Conservation (phyloP, 495 filamentous ascomycete species). For the Penicillium tannophilum region DNA sequence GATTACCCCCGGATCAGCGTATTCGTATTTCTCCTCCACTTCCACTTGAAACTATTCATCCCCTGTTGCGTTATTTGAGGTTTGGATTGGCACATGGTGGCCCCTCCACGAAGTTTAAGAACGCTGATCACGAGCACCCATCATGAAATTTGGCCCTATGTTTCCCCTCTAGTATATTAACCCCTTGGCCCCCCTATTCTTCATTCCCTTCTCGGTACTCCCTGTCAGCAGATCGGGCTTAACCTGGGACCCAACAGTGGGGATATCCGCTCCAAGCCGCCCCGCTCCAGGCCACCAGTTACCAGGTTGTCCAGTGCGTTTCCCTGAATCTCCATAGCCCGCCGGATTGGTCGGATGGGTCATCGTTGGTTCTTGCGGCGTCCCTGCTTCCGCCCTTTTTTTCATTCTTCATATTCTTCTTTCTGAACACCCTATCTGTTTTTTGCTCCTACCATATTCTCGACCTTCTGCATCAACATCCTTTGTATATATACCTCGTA, state of each 20-base stretch:
- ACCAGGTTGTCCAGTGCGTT: not conserved
- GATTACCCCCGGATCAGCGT: not conserved
- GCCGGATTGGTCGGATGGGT: slow-evolving; percentile 7
- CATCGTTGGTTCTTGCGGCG: not conserved
- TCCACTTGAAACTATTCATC: not conserved
- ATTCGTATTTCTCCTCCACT: not conserved
- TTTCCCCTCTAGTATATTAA: not conserved
- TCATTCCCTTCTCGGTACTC: not conserved
- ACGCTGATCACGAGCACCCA: not conserved
- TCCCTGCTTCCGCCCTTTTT: slow-evolving; percentile 3
- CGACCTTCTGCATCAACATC: not conserved
- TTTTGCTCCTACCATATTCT: not conserved
- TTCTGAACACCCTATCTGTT: not conserved
- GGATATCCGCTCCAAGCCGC: slow-evolving; percentile 18
- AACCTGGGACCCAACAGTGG: slow-evolving; percentile 11
- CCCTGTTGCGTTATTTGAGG: not conserved
- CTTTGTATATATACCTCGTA: not conserved
- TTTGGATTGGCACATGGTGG: too few relatives aligned
- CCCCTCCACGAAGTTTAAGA: not conserved
- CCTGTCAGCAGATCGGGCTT: not conserved
- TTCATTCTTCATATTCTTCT: not conserved
- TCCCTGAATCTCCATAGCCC: not conserved
- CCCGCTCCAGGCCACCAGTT: slow-evolving; percentile 15
- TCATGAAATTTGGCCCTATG: not conserved
- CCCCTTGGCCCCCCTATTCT: not conserved